Conservation (phyloP, 1,139 yeast species). For the Arxiozyma slooffiae region DNA sequence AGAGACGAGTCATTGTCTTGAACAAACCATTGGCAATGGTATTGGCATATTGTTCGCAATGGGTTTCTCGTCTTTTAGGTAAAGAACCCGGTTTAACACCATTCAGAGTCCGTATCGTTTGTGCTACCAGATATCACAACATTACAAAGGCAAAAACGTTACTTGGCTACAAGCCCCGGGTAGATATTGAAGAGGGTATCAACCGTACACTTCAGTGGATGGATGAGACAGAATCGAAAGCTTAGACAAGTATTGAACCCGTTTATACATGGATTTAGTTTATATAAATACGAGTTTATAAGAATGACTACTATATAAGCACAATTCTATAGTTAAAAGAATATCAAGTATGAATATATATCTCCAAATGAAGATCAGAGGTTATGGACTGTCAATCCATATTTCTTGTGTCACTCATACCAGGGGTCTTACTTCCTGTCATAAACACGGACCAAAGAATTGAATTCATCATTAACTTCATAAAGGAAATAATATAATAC, state of each 20-base stretch:
- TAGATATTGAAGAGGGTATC: slow-evolving; percentile 75
- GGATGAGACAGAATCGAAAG: slow-evolving; percentile 45
- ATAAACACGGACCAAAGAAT: slow-evolving; percentile 19
- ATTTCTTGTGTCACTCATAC: slow-evolving; percentile 15
- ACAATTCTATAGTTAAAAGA: background rate
- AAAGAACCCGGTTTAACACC: slow-evolving; percentile 95
- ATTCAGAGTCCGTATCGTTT: slow-evolving; percentile 82
- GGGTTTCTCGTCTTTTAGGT: slow-evolving; percentile 56
- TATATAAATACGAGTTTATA: background rate
- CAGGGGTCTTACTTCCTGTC: slow-evolving; percentile 20
- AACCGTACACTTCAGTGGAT: slow-evolving; percentile 75
- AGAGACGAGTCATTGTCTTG: slow-evolving; percentile 51
- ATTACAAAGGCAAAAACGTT: slow-evolving; percentile 73
- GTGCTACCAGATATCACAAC: slow-evolving; percentile 93
- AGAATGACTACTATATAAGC: background rate
- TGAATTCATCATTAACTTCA: slow-evolving; percentile 12
- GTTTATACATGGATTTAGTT: background rate
- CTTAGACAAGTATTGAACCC: background rate
- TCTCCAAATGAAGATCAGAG: background rate
- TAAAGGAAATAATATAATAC: background rate
- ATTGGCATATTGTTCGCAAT: slow-evolving; percentile 72
- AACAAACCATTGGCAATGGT: slow-evolving; percentile 63
- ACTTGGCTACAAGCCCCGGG: slow-evolving; percentile 74
- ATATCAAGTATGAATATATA: background rate
- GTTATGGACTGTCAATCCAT: slow-evolving; percentile 6